phyloP scores from a whole-genome alignment of 2,329 filamentous ascomycete species.

The Tympanopsis confertula region DNA sequence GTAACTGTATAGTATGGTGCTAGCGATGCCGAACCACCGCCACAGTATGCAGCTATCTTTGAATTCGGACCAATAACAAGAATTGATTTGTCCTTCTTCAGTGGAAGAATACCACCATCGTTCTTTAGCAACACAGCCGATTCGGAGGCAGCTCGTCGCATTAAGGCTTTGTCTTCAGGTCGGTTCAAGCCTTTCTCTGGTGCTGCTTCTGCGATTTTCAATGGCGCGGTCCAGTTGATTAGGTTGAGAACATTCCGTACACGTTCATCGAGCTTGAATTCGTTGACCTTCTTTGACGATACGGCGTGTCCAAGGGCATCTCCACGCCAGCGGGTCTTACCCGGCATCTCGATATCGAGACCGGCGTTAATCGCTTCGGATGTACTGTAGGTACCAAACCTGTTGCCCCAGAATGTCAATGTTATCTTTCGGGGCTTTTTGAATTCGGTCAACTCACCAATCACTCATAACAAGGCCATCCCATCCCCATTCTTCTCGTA shows the following conservation, averaged over 20 bases:
- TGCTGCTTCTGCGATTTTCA: conserved; percentile 40
- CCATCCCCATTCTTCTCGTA: conserved; percentile 46
- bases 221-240: conserved; percentile 41
- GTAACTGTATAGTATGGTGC: background rate
- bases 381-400: conserved; percentile 39
- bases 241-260: conserved; percentile 44
- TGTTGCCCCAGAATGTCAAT: no score
- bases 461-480: conserved; percentile 46
- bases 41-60: background rate
- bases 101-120: conserved; percentile 47
- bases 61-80: background rate
- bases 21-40: background rate
- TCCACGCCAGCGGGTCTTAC: conserved; percentile 37
- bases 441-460: conserved; percentile 27
- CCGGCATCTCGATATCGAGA: conserved; percentile 49
- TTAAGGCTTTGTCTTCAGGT: conserved; percentile 47
- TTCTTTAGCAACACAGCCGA: conserved; percentile 68
- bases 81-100: conserved; percentile 39
- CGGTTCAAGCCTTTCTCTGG: conserved; percentile 43
- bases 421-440: no score
- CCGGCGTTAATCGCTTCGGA: conserved; percentile 36
- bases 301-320: conserved; percentile 38
- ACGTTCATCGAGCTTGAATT: conserved; percentile 43
- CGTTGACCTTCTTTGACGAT: conserved; percentile 41
- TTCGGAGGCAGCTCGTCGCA: conserved; percentile 55